Evolutionary conservation across 306 rosid genomes (phyloP).

Genomic region (Trifolium dubium): DNA sequence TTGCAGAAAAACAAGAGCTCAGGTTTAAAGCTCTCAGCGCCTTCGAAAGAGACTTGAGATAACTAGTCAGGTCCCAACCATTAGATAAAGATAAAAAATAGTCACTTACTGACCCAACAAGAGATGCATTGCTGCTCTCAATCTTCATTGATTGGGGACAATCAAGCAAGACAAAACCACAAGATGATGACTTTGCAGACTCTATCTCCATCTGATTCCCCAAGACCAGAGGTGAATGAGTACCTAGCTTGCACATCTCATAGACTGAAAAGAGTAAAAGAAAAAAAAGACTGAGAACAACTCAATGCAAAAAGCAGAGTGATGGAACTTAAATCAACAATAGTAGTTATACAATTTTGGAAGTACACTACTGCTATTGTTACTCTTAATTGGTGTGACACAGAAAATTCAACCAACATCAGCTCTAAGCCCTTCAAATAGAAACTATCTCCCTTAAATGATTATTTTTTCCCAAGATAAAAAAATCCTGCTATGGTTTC

Average conservation of each 20-base stretch:
- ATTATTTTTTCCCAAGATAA: slow-evolving; percentile 26
- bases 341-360: slow-evolving; percentile 14
- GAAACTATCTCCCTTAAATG: background rate
- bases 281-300: slow-evolving; percentile 26
- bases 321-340: slow-evolving; percentile 33
- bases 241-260: slow-evolving; percentile 96
- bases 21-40: slow-evolving; percentile 90
- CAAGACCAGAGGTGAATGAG: slow-evolving; percentile 81
- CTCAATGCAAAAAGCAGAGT: slow-evolving; percentile 11
- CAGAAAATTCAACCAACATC: slow-evolving; percentile 30
- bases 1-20: slow-evolving; percentile 67
- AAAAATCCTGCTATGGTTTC: slow-evolving; percentile 31
- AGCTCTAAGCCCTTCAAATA: slow-evolving; percentile 26
- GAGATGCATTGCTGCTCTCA: slow-evolving; percentile 92
- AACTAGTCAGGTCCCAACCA: slow-evolving; percentile 97
- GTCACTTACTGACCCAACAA: slow-evolving; percentile 95
- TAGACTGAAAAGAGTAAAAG: slow-evolving; percentile 63
- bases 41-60: slow-evolving; percentile 95
- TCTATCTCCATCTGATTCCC: slow-evolving; percentile 95
- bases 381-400: slow-evolving; percentile 14
- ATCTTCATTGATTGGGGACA: slow-evolving; percentile 97
- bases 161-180: slow-evolving; percentile 92
- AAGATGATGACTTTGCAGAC: slow-evolving; percentile 72
- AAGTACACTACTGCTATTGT: slow-evolving; percentile 27
- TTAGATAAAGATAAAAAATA: slow-evolving; percentile 90